Percentiles rank a stretch among this genome's conserved stretches.
phyloP scores from a whole-genome alignment of 257 asterid species.

The Salvia miltiorrhiza region DNA sequence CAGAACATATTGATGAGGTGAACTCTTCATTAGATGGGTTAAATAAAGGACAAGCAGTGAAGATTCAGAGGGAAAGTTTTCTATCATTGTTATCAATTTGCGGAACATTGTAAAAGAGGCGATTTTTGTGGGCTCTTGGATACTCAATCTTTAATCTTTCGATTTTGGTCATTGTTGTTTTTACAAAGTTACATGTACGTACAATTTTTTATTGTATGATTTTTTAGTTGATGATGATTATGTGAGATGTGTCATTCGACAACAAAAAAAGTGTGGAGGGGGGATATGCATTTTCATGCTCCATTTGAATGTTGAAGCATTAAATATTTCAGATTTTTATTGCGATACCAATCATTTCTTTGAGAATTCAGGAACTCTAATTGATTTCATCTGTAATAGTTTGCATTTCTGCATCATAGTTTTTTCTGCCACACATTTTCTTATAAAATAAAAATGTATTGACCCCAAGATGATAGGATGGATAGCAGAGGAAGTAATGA shows the following conservation, averaged over 20 bases:
- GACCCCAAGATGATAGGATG: too few species aligned
- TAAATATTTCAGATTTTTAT: not conserved
- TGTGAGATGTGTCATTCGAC: not conserved
- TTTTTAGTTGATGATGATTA: not conserved
- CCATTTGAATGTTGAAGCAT: not conserved
- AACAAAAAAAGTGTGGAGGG: not conserved
- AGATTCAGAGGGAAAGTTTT: slow-evolving; percentile 64
- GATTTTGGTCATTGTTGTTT: not conserved
- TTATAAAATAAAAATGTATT: not conserved
- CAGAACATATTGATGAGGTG: slow-evolving; percentile 86
- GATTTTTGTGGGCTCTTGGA: slow-evolving; percentile 67
- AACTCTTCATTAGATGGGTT: slow-evolving; percentile 82
- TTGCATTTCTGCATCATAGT: not conserved
- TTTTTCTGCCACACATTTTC: not conserved
- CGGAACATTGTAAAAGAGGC: slow-evolving; percentile 54
- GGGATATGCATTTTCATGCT: slow-evolving; percentile 5
- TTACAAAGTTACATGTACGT: slow-evolving; percentile 11
- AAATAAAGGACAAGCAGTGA: slow-evolving; percentile 68
- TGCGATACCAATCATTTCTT: not conserved
- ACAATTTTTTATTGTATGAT: not conserved
- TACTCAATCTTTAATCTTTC: slow-evolving; percentile 34
- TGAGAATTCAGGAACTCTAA: not conserved
- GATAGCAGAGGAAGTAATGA: too few species aligned
- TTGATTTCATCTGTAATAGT: not conserved
- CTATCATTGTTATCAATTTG: slow-evolving; percentile 59